Evolutionary conservation across 2,329 filamentous ascomycete genomes (phyloP), one percentile per base, ranked within the genome.

Genomic region (Fusarium lateritium): DNA sequence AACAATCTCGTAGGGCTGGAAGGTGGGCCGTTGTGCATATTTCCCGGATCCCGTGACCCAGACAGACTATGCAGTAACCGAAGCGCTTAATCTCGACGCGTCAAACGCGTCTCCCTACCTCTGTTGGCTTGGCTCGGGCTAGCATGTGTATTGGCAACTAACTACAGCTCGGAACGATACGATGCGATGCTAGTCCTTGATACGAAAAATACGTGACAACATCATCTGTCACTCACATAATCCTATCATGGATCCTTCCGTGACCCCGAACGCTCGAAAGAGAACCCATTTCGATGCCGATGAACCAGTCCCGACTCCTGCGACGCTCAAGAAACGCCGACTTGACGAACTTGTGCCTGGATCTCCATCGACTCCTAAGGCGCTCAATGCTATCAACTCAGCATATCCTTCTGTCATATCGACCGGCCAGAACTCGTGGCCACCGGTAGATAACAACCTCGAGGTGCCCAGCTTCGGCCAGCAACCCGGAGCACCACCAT

Each of bases 351-450:
- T 71, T 10, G 62, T 65, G 8, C 59, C 70, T 10, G 63, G 59
- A 47, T 72, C 74, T 8, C 68, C 76, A 6, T 75, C 76, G 17
- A 74, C 77, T 5, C 76, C 78, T 3, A 76, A 71, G 22, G 74
- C 76, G 4, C 64, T 79, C 38, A 73, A 75, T 26, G 73, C 73
- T 45, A 77, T 79, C 50, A 73, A 76, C 11, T 75, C 77, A 9
- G 77, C 73, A n/a, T 73, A 79, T 14, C 75, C 77, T 15, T 70
- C 73, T 8, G 70, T 74, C 13, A 67, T 75, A 49, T 72, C 74
- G 7, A 72, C 69, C 42, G 70, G 64, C 4, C 70, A 72, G 26
- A 70, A 62, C 31, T 15, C 52, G 14, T 60, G 66, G 22, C 50
- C 62, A 31, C 61, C 64, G 5, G 51, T 53, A 14, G 62, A 70